Conservation (phyloP, 2,329 filamentous ascomycete species). For the Teratosphaeria zuluensis region DNA sequence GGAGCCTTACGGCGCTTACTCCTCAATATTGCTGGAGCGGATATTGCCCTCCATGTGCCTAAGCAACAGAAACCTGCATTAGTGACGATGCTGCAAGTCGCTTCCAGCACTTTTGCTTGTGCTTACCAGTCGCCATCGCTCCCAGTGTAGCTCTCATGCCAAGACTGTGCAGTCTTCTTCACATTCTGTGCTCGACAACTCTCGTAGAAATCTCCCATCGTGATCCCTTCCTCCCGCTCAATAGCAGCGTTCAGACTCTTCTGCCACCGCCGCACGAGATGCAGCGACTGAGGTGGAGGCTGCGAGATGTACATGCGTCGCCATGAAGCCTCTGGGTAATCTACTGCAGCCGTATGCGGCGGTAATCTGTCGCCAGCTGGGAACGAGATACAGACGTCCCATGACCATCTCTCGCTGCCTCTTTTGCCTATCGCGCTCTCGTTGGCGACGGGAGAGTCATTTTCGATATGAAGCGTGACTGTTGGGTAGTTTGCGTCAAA, state of each 20-base stretch:
- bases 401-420: conserved; percentile 22
- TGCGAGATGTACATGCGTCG: conserved; percentile 14
- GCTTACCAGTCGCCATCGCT: conserved; percentile 24
- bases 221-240: conserved; percentile 10
- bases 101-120: no score
- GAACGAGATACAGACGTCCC: conserved; percentile 23
- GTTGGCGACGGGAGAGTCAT: conserved; percentile 10
- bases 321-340: conserved; percentile 4
- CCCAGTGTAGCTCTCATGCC: conserved; percentile 23
- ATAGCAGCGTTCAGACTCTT: conserved; percentile 12
- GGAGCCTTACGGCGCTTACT: conserved; percentile 13
- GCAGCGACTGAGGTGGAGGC: conserved; percentile 11
- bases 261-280: conserved; percentile 12
- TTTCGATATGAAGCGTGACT: conserved; percentile 22
- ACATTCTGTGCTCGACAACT: background rate
- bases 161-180: conserved; percentile 7
- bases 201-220: conserved; percentile 11
- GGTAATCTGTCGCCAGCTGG: conserved; percentile 7
- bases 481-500: conserved; percentile 26
- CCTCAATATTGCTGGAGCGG: conserved; percentile 15
- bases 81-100: background rate
- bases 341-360: conserved; percentile 1
- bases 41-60: conserved; percentile 26
- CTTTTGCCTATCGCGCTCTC: conserved; percentile 2
- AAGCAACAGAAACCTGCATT: background rate